A percentile compares a stretch with the other conserved stretches of the same genome.
Evolutionary conservation across 768 basidiomycete genomes (phyloP).

Genomic region (Mycena epipterygia): DNA sequence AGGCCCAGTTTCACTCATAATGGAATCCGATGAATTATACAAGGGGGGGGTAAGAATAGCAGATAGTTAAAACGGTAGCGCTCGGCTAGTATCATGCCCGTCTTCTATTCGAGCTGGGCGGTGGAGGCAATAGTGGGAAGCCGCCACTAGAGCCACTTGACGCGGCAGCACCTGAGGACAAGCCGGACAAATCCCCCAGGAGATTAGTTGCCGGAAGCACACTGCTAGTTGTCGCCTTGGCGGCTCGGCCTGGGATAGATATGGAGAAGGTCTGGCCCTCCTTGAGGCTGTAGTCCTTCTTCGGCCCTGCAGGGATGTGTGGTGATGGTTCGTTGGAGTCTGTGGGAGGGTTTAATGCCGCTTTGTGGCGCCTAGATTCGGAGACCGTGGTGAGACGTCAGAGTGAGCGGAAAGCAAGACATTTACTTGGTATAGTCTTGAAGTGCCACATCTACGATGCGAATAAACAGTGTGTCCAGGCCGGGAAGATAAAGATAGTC

Average conservation of each 20-base stretch:
- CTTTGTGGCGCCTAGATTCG: slow-evolving; percentile 77
- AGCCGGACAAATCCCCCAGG: slow-evolving; percentile 44
- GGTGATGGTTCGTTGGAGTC: slow-evolving; percentile 68
- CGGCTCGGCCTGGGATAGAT: slow-evolving; percentile 84
- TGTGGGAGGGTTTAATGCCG: slow-evolving; percentile 67
- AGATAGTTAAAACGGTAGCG: not conserved
- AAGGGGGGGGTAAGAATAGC: no score
- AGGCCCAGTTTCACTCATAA: no score
- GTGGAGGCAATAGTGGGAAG: slow-evolving; percentile 87
- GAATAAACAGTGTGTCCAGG: slow-evolving; percentile 24
- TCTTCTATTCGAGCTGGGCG: slow-evolving; percentile 74
- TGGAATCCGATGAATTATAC: no score
- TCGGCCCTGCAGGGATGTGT: slow-evolving; percentile 81
- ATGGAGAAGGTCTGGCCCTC: slow-evolving; percentile 97
- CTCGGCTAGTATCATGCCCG: slow-evolving; percentile 35
- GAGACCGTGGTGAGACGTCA: slow-evolving; percentile 26
- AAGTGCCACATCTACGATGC: slow-evolving; percentile 77
- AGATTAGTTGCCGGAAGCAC: slow-evolving; percentile 49
- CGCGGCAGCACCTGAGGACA: slow-evolving; percentile 19
- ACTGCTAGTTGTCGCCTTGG: slow-evolving; percentile 42
- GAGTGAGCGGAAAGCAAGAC: slow-evolving; percentile 2
- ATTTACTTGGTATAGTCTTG: slow-evolving; percentile 88
- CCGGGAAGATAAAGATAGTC: slow-evolving; percentile 43
- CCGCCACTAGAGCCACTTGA: slow-evolving; percentile 51
- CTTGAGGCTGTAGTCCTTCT: slow-evolving; percentile 94